A percentile compares a stretch with the other conserved stretches of the same genome.
Conservation (phyloP, 192 early-diverging fungal species). For the Pilaira anomala region DNA sequence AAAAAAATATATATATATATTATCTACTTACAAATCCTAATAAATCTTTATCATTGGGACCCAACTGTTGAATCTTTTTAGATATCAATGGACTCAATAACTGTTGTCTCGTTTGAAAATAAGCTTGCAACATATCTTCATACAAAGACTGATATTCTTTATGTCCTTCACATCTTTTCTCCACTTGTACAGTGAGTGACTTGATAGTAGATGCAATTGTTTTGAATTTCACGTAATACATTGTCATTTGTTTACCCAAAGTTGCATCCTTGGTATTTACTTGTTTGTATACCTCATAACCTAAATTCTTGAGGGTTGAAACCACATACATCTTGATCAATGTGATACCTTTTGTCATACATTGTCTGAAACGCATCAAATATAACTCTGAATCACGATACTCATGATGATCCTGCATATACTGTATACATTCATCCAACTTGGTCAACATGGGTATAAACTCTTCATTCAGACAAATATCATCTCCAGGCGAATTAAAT, state of each 20-base stretch:
- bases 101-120: slow-evolving; percentile 69
- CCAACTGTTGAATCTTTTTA: slow-evolving; percentile 58
- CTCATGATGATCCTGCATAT: slow-evolving; percentile 58
- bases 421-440: slow-evolving; percentile 77
- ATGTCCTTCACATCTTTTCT: slow-evolving; percentile 63
- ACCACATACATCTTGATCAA: slow-evolving; percentile 91
- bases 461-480: slow-evolving; percentile 69
- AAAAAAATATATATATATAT: background rate
- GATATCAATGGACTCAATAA: slow-evolving; percentile 66
- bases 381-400: slow-evolving; percentile 92
- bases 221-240: slow-evolving; percentile 82
- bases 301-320: slow-evolving; percentile 61
- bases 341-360: slow-evolving; percentile 90
- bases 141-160: slow-evolving; percentile 71
- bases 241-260: slow-evolving; percentile 29
- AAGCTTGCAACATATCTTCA: slow-evolving; percentile 71
- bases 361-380: slow-evolving; percentile 89
- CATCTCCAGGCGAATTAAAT: slow-evolving; percentile 81
- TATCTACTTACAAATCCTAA: slow-evolving; percentile 53
- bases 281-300: slow-evolving; percentile 61
- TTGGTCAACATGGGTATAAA: slow-evolving; percentile 79
- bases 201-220: slow-evolving; percentile 59
- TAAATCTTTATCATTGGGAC: slow-evolving; percentile 46
- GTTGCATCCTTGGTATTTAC: slow-evolving; percentile 21
- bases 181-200: slow-evolving; percentile 71